Evolutionary conservation across 768 basidiomycete species (phyloP).

Genomic region (Tylopilus plumbeoviolaceoides): DNA sequence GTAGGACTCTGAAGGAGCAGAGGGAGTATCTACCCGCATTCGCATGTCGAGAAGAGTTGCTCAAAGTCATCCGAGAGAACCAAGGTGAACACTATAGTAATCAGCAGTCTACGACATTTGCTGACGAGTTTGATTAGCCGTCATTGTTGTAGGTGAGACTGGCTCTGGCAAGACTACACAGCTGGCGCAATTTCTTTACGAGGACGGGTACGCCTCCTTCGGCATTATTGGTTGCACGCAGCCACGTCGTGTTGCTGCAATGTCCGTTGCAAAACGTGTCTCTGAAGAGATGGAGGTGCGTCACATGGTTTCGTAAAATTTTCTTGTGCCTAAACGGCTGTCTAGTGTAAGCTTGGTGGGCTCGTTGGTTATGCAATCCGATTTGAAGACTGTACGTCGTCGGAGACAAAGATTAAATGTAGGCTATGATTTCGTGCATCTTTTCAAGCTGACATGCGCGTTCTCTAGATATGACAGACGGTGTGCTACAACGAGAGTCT

Average conservation of each 20-base stretch:
- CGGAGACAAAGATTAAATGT: constrained; percentile 98
- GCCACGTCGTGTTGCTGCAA: constrained; percentile 96
- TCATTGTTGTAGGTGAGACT: constrained; percentile 98
- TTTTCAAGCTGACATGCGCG: not conserved
- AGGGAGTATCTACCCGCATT: constrained; percentile 97
- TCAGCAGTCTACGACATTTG: not conserved
- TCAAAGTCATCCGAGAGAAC: constrained; percentile 87
- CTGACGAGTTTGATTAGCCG: constrained; percentile 45
- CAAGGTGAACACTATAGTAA: constrained; percentile 59
- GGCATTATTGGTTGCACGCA: constrained; percentile 97
- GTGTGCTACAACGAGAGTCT: constrained; percentile 96
- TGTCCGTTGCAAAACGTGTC: constrained; percentile 99
- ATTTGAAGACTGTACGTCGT: constrained; percentile 95
- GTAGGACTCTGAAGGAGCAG: constrained; percentile 87
- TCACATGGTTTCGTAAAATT: not conserved
- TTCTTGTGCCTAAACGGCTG: constrained; percentile 4
- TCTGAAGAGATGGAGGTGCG: constrained; percentile 92
- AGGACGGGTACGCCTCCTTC: constrained; percentile 89
- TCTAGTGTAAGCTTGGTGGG: constrained; percentile 80
- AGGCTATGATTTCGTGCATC: constrained; percentile 22
- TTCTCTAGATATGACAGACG: constrained; percentile 91
- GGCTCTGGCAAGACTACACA: constrained; percentile 99
- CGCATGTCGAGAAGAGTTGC: constrained; percentile 90
- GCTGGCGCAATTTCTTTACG: constrained; percentile 90
- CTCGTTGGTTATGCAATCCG: constrained; percentile 97